These are phyloP conservation scores for Candida anglica DNA, from an alignment of 805 yeast species.

Conservation along the genomic window DNA sequence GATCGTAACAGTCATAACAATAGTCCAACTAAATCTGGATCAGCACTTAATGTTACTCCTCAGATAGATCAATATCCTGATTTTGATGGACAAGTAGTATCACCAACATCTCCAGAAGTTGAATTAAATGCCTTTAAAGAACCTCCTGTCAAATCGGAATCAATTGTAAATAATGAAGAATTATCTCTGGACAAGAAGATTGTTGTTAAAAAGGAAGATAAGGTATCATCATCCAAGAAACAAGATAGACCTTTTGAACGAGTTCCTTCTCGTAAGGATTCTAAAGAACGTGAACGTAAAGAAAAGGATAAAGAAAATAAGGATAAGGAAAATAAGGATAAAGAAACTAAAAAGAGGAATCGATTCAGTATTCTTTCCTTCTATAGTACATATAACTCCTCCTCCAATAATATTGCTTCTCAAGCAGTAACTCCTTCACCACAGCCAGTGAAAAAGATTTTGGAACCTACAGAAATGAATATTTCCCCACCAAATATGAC, in stretches of 20 bases:
- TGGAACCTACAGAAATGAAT: slow-evolving; percentile 30
- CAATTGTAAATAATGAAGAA: too few relatives aligned
- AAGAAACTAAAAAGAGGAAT: slow-evolving; percentile 30
- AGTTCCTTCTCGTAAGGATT: not conserved
- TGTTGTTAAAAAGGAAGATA: not conserved
- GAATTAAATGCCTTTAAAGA: slow-evolving; percentile 7
- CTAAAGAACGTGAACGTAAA: not conserved
- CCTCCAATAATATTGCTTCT: slow-evolving; percentile 11
- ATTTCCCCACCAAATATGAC: slow-evolving; percentile 11
- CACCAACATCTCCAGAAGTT: slow-evolving; percentile 1
- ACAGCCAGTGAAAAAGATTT: slow-evolving; percentile 18
- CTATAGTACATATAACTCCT: slow-evolving; percentile 31
- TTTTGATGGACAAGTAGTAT: slow-evolving; percentile 15
- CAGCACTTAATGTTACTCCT: slow-evolving; percentile 16
- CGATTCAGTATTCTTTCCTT: slow-evolving; percentile 42
- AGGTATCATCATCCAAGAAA: not conserved
- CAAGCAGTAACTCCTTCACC: slow-evolving; percentile 5
- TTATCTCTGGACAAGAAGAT: not conserved
- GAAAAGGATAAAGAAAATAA: slow-evolving; percentile 19
- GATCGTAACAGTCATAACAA: slow-evolving; percentile 27
- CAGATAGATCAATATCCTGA: slow-evolving; percentile 27
- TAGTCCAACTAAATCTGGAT: slow-evolving; percentile 15
- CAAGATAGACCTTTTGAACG: not conserved
- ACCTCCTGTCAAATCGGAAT: too few relatives aligned
- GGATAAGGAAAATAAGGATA: slow-evolving; percentile 15